Conservation (phyloP, 2,329 filamentous ascomycete genomes). For the Emmonsiellopsis sp. region DNA sequence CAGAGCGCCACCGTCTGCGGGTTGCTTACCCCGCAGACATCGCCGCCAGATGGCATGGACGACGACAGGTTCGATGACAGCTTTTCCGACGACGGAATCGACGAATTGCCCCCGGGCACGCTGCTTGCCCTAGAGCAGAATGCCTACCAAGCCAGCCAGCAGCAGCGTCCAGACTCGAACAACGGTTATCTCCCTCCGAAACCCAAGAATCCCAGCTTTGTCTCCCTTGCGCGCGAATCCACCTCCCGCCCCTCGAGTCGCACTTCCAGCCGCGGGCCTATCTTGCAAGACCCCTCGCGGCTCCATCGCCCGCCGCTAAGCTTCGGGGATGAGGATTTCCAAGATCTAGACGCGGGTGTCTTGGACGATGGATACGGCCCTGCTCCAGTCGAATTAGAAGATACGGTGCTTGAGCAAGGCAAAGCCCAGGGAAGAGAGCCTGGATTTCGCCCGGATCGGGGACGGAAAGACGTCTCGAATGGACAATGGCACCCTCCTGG, state of each 20-base stretch:
- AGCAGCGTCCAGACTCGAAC: constrained; percentile 15
- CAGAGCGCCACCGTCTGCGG: not conserved
- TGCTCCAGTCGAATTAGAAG: constrained; percentile 16
- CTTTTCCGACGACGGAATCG: constrained; percentile 39
- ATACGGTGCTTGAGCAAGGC: constrained; percentile 1
- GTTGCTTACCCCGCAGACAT: constrained; percentile 4
- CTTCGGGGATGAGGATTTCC: constrained; percentile 34
- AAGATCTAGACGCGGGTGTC: constrained; percentile 34
- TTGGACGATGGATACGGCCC: constrained; percentile 27
- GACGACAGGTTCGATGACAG: constrained; percentile 37
- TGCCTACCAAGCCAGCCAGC: constrained; percentile 36
- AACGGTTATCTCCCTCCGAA: constrained; percentile 1
- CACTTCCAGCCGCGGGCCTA: not conserved
- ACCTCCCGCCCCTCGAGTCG: constrained; percentile 1
- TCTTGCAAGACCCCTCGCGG: constrained; percentile 8
- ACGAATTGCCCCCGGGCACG: constrained; percentile 33
- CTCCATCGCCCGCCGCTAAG: constrained; percentile 22
- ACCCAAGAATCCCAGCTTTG: not conserved
- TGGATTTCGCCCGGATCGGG: not conserved
- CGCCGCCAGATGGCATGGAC: constrained; percentile 32
- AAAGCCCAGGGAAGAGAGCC: not conserved
- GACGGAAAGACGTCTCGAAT: not conserved
- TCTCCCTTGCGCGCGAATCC: not conserved
- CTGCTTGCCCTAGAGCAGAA: constrained; percentile 36
- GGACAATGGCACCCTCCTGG: not conserved